A percentile compares a stretch with the other conserved stretches of the same genome.
Evolutionary conservation across 202 grass and related monocot species (phyloP).

Genomic region (Setaria italica): DNA sequence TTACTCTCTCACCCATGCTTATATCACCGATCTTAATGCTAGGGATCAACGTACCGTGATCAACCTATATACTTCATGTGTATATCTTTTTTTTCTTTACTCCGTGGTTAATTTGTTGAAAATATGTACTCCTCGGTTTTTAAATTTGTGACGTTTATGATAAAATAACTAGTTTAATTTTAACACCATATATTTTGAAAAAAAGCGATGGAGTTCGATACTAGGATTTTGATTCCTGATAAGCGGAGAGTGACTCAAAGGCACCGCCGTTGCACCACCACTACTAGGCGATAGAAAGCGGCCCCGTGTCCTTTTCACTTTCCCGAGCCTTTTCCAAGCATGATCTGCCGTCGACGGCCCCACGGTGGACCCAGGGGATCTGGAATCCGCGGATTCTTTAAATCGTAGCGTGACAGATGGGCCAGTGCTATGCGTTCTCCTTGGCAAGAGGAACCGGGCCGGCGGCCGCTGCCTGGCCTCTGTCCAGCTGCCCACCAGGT

Average conservation of each 20-base stretch:
- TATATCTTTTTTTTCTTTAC: neutral
- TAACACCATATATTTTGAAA: neutral
- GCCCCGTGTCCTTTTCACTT: neutral
- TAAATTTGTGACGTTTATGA: neutral
- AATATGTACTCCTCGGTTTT: neutral
- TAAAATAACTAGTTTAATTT: neutral
- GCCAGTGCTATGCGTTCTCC: neutral
- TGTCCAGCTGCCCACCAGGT: no score
- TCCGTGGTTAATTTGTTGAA: neutral
- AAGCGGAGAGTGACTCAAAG: neutral
- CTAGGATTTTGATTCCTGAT: neutral
- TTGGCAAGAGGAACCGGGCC: neutral
- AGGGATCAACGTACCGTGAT: neutral
- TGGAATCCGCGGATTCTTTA: neutral
- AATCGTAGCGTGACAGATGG: neutral
- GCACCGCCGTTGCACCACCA: neutral
- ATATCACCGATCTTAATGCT: no score
- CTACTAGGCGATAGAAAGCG: conserved; percentile 12
- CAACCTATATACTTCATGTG: no score
- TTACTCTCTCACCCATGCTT: neutral
- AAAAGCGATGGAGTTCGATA: neutral
- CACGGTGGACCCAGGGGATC: neutral
- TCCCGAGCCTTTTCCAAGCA: neutral
- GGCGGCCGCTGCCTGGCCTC: no score
- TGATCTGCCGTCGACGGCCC: neutral